These are phyloP conservation scores for Coemansia sp. DNA, from an alignment of 192 early-diverging fungal species.

Conservation along the genomic window DNA sequence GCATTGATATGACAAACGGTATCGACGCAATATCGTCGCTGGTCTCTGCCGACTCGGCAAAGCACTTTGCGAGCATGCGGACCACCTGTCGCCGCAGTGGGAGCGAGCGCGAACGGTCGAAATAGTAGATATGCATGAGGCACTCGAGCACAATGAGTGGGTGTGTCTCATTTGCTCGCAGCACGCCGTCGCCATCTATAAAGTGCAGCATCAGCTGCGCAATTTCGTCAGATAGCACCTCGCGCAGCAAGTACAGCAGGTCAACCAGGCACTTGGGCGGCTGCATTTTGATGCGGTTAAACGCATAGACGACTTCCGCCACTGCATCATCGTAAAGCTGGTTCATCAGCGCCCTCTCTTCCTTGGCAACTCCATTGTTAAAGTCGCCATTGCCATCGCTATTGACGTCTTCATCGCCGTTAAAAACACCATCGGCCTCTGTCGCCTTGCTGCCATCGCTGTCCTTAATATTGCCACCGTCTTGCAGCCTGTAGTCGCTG, in stretches of 20 bases:
- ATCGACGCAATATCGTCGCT: slow-evolving; percentile 4
- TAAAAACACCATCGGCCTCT: too few relatives aligned
- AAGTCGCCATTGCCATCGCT: slow-evolving; percentile 1
- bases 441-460: too few relatives aligned
- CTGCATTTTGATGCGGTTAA: slow-evolving; percentile 8
- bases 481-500: slow-evolving; percentile 22
- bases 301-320: slow-evolving; percentile 21
- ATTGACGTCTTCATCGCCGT: too few relatives aligned
- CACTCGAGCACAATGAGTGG: slow-evolving; percentile 24
- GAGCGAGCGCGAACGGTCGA: slow-evolving; percentile 37
- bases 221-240: slow-evolving; percentile 34
- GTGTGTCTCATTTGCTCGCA: slow-evolving; percentile 24
- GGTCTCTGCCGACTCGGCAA: slow-evolving; percentile 11
- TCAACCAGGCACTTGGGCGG: slow-evolving; percentile 13
- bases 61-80: slow-evolving; percentile 15
- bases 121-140: slow-evolving; percentile 48
- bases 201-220: slow-evolving; percentile 33
- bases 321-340: slow-evolving; percentile 34
- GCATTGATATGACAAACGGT: slow-evolving; percentile 25
- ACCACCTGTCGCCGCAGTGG: slow-evolving; percentile 31
- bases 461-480: not conserved
- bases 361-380: not conserved
- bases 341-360: slow-evolving; percentile 1
- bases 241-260: slow-evolving; percentile 31
- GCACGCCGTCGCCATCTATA: slow-evolving; percentile 20